phyloP scores from a whole-genome alignment of 345 rosid genomes.

The Erucastrum elatum region DNA sequence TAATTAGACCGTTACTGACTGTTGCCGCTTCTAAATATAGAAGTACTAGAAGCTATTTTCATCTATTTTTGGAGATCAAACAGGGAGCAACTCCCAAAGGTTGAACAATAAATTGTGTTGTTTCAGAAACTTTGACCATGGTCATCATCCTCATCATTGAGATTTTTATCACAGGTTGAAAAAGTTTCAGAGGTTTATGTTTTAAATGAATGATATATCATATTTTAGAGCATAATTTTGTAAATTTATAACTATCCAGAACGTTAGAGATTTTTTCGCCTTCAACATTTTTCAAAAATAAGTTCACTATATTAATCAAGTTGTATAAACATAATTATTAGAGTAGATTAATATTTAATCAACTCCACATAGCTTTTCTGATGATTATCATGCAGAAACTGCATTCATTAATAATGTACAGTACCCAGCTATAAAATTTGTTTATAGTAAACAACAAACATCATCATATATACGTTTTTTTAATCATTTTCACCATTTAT shows the following conservation, averaged over 20 bases:
- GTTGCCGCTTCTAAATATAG: slow-evolving; percentile 19
- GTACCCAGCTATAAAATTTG: neutral
- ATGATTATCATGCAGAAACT: neutral
- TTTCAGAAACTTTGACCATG: slow-evolving; percentile 21
- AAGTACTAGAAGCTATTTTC: slow-evolving; percentile 10
- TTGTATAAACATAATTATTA: neutral
- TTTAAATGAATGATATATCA: neutral
- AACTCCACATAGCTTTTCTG: neutral
- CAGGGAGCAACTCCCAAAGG: slow-evolving; percentile 5
- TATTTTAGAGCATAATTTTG: neutral
- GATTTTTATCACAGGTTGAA: neutral
- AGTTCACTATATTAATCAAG: neutral
- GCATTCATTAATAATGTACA: neutral
- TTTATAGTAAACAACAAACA: neutral
- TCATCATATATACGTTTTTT: neutral
- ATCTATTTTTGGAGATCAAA: slow-evolving; percentile 3
- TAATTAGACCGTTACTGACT: slow-evolving; percentile 12
- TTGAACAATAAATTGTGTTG: slow-evolving; percentile 10
- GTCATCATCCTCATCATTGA: neutral
- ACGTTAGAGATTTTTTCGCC: neutral
- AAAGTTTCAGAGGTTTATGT: neutral
- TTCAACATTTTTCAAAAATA: neutral
- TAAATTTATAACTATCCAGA: neutral
- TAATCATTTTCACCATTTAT: slow-evolving; percentile 12
- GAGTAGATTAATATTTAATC: neutral